These are phyloP conservation scores for Coniochaeta ligniaria DNA, from an alignment of 2,329 filamentous ascomycete species.

Conservation along the genomic window DNA sequence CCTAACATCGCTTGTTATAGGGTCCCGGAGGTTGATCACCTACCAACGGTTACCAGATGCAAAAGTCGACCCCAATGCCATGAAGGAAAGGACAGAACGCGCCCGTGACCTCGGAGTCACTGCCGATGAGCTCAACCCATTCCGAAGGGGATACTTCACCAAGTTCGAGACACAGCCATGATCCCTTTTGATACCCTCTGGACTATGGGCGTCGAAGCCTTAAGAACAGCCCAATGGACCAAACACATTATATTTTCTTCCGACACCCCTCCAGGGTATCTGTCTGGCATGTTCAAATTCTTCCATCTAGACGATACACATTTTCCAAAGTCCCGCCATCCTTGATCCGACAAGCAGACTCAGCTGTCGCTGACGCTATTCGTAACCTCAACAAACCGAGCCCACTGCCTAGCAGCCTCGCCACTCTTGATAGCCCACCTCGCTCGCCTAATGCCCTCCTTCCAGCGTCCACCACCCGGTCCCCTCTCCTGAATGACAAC, in stretches of 20 bases:
- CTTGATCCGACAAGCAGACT: neutral
- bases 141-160: constrained; percentile 51
- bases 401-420: constrained; percentile 76
- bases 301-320: neutral
- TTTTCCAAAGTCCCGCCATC: neutral
- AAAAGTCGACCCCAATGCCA: constrained; percentile 38
- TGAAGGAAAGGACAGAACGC: constrained; percentile 22
- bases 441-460: constrained; percentile 83
- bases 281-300: too few relatives aligned
- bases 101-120: constrained; percentile 26
- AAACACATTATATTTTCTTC: neutral
- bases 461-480: constrained; percentile 85
- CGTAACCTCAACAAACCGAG: constrained; percentile 75
- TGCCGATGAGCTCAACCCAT: constrained; percentile 54
- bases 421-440: constrained; percentile 85
- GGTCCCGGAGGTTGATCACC: constrained; percentile 83
- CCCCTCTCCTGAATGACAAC: constrained; percentile 75
- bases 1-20: constrained; percentile 28
- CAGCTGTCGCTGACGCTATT: constrained; percentile 34
- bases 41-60: constrained; percentile 65
- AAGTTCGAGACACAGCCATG: constrained; percentile 33
- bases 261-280: too few relatives aligned
- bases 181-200: neutral
- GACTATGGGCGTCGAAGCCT: neutral
- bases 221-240: neutral